These are phyloP conservation scores for Naganishia friedmannii DNA, from an alignment of 768 basidiomycete genomes.

Conservation along the genomic window DNA sequence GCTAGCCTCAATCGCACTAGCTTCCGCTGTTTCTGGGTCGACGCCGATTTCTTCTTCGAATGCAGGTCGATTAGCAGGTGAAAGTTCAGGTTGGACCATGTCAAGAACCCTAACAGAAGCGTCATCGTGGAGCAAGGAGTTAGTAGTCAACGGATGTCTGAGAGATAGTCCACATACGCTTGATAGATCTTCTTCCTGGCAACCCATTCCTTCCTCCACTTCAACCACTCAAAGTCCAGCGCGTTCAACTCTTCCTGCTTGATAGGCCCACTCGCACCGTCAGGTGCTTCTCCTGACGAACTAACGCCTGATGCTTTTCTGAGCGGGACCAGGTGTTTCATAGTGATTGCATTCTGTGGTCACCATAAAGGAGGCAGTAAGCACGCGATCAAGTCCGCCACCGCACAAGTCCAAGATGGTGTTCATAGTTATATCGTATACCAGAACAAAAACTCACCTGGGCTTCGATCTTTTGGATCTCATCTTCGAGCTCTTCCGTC, in stretches of 20 bases:
- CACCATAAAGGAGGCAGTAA: constrained; percentile 31
- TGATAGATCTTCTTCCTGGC: constrained; percentile 71
- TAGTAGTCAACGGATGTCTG: background rate
- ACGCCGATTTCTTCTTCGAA: constrained; percentile 80
- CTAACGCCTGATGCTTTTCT: constrained; percentile 24
- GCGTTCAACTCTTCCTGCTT: constrained; percentile 68
- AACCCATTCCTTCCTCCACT: constrained; percentile 79
- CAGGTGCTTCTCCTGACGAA: background rate
- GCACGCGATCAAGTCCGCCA: constrained; percentile 23
- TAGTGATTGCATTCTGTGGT: constrained; percentile 37
- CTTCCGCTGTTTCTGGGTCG: constrained; percentile 72
- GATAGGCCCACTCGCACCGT: constrained; percentile 48
- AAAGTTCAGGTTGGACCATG: constrained; percentile 64
- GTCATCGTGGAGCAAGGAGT: background rate
- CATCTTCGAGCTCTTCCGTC: constrained; percentile 62
- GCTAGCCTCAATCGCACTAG: constrained; percentile 63
- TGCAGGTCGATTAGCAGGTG: constrained; percentile 63
- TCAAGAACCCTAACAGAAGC: constrained; percentile 65
- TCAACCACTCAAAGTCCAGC: constrained; percentile 70
- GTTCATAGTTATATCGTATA: background rate
- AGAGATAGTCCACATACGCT: constrained; percentile 57
- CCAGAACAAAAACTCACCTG: constrained; percentile 56
- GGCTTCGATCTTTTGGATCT: constrained; percentile 58
- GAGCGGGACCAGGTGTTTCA: constrained; percentile 38
- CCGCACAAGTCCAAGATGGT: background rate